Evolutionary conservation across 225 moss, liverwort and hornwort genomes (phyloP), one percentile per base, ranked within the genome.

Genomic region (Asterella californica): DNA sequence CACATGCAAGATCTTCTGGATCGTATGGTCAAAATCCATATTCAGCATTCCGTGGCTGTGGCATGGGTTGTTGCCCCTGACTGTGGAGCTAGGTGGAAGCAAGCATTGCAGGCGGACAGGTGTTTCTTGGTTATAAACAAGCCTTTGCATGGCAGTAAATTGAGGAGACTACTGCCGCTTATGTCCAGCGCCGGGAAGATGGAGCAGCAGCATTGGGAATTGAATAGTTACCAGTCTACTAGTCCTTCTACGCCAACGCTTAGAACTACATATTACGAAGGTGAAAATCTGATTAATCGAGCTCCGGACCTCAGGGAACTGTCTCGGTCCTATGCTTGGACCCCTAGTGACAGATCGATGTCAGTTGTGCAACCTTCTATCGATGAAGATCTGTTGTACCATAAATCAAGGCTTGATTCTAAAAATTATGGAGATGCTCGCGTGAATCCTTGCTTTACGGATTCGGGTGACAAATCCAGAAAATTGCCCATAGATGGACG

Each of bases 31-130:
- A 86, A 78, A 77, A 77, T 83, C 48, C 82, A 80, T 59, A 29
- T 54, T 27, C 82, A 83, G 60, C 75, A 78, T 19, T 76, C 85
- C 25, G 72, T 83, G 24, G 82, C 79, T 2, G 83, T 86, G 5
- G 72, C 79, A 50, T 86, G 85, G 85, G 18, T 86, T 3, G 85
- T 86, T 30, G 73, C 76, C 11, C 80, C 82, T 27, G 80, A 80
- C 73, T 86, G 80, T 78, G 82, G 77, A 47, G 72, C 80, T 5
- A 80, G 50, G 80, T 86, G 85, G 85, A 86, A 86, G 77, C 85
- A 82, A 45, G 80, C 85, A 32, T 78, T 86, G 80, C 82, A 86
- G 65, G 83, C 82, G 52, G 82, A 83, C 37, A 82, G 77, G n/a
- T 65, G 82, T 54, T 86, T 86, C 57, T 66, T 79, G 68, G 82